Conservation (phyloP, 495 filamentous ascomycete genomes). For the Platismatia glauca region DNA sequence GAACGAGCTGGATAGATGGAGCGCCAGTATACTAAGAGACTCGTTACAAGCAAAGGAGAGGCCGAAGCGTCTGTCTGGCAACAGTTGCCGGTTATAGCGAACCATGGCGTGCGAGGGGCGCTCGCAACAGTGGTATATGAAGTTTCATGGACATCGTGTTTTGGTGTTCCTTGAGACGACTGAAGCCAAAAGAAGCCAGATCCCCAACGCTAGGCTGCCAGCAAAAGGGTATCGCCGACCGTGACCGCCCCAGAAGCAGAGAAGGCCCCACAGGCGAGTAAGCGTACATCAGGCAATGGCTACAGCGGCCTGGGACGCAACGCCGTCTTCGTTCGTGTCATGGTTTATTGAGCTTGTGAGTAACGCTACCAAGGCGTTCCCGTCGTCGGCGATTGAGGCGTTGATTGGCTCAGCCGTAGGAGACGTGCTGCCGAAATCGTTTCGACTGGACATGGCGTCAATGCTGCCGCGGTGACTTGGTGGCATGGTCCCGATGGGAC, state of each 20-base stretch:
- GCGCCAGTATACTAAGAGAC: neutral
- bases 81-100: neutral
- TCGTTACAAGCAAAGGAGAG: neutral
- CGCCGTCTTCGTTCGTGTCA: constrained; percentile 19
- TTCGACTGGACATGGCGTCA: neutral
- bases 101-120: neutral
- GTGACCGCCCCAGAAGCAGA: neutral
- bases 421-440: neutral
- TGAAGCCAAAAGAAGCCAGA: neutral
- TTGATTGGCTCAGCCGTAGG: neutral
- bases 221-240: neutral
- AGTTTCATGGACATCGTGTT: neutral
- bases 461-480: constrained; percentile 9
- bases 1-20: neutral
- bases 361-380: constrained; percentile 17
- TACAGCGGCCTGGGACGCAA: constrained; percentile 7
- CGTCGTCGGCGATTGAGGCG: constrained; percentile 8
- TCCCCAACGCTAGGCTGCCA: constrained; percentile 8
- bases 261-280: neutral
- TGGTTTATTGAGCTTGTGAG: constrained; percentile 17
- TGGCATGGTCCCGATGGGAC: constrained; percentile 11
- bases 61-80: neutral
- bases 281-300: neutral
- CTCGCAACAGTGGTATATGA: neutral
- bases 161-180: neutral